phyloP scores from a whole-genome alignment of 305 asterid species.

The Solanum hybrid region DNA sequence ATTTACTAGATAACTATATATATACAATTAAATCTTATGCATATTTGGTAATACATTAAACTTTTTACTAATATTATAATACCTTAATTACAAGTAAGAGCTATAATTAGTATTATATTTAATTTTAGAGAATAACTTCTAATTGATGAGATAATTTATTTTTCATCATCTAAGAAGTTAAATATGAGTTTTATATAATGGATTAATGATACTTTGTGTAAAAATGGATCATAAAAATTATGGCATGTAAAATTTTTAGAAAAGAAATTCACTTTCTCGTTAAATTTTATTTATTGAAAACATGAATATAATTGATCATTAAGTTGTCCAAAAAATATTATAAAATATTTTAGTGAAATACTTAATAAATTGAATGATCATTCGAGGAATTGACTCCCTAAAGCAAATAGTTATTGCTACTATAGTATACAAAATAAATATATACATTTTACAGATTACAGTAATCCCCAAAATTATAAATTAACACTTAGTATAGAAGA shows the following conservation, averaged over 20 bases:
- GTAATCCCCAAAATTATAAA: neutral
- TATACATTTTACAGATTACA: neutral
- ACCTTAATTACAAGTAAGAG: neutral
- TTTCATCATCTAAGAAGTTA: neutral
- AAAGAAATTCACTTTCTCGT: too few relatives aligned
- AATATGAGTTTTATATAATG: neutral
- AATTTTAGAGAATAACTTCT: neutral
- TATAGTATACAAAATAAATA: neutral
- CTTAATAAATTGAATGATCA: too few relatives aligned
- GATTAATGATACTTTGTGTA: neutral
- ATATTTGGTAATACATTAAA: neutral
- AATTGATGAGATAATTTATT: neutral
- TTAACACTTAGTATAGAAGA: neutral
- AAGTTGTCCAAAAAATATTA: neutral
- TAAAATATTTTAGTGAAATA: too few relatives aligned
- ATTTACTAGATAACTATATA: neutral
- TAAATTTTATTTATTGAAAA: neutral
- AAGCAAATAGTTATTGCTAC: neutral
- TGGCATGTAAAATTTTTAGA: neutral
- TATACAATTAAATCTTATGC: neutral
- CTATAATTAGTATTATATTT: neutral
- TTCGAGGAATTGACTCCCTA: too few relatives aligned
- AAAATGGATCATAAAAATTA: neutral
- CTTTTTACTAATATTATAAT: neutral
- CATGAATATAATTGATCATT: neutral